Evolutionary conservation across 345 rosid genomes (phyloP).

Genomic region (Aquilaria sinensis): DNA sequence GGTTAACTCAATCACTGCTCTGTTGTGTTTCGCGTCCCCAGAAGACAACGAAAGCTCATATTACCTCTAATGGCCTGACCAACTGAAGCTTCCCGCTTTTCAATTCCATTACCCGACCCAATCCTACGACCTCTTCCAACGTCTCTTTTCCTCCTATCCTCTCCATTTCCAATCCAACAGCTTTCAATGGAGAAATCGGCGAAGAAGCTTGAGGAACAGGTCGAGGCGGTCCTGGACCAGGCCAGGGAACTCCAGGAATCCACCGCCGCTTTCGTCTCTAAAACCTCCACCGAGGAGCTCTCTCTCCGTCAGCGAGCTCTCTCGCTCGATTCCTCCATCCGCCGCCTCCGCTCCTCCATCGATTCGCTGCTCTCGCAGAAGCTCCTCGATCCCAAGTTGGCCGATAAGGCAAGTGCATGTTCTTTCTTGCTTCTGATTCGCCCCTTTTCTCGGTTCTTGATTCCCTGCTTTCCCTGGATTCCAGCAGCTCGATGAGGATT

Average conservation of each 20-base stretch:
- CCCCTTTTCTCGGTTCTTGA: background rate
- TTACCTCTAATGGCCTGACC: background rate
- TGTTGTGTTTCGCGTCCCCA: background rate
- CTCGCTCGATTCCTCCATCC: conserved; percentile 60
- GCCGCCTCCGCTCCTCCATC: conserved; percentile 51
- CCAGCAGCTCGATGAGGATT: conserved; percentile 73
- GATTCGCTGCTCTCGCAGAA: conserved; percentile 34
- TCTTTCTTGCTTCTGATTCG: background rate
- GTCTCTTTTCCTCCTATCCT: background rate
- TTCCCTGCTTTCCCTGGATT: background rate
- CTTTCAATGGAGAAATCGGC: conserved; percentile 20
- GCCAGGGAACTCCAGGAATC: conserved; percentile 76
- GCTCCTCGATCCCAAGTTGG: conserved; percentile 41
- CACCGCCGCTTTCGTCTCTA: conserved; percentile 47
- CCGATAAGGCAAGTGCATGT: conserved; percentile 43
- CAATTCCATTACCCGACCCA: background rate
- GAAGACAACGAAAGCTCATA: conserved; percentile 9
- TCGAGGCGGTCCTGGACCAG: conserved; percentile 53
- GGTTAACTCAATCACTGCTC: no score
- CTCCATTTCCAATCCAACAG: background rate
- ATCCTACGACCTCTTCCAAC: background rate
- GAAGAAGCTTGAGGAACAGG: conserved; percentile 54
- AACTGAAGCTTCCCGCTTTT: background rate
- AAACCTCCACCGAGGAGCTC: conserved; percentile 55
- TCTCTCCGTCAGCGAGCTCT: conserved; percentile 64